These are phyloP conservation scores for Iris macrosiphon DNA, from an alignment of 106 monocot genomes.

Conservation along the genomic window DNA sequence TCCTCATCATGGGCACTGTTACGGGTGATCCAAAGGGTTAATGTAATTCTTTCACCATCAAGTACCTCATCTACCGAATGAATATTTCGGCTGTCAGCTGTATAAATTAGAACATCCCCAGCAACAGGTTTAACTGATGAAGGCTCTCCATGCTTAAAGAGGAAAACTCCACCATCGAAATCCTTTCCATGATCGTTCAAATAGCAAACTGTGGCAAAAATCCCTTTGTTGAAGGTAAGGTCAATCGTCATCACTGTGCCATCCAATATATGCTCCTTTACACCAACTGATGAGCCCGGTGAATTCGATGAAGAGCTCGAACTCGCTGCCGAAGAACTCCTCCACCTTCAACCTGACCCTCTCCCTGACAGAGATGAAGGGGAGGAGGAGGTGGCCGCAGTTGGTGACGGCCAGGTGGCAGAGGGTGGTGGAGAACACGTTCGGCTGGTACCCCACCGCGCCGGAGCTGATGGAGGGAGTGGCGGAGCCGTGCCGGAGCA, in stretches of 20 bases:
- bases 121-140: constrained; percentile 56
- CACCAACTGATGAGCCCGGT: constrained; percentile 98
- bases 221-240: constrained; percentile 87
- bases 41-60: constrained; percentile 87
- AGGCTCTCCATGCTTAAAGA: constrained; percentile 79
- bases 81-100: constrained; percentile 76
- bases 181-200: constrained; percentile 73
- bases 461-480: too few relatives aligned
- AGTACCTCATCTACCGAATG: constrained; percentile 63
- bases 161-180: constrained; percentile 78
- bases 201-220: constrained; percentile 94
- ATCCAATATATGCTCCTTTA: constrained; percentile 86
- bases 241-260: constrained; percentile 95
- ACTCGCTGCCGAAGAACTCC: constrained; percentile 66
- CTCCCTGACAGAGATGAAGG: constrained; percentile 62
- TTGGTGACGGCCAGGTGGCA: constrained; percentile 77
- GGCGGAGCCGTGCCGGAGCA: too few relatives aligned
- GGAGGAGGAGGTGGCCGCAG: constrained; percentile 67
- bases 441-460: constrained; percentile 65
- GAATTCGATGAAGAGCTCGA: constrained; percentile 83
- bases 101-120: constrained; percentile 92
- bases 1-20: constrained; percentile 84
- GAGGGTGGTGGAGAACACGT: constrained; percentile 84
- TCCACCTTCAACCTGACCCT: constrained; percentile 63
- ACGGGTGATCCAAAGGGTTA: constrained; percentile 95